Conservation (phyloP, 2,329 filamentous ascomycete species). For the Cercospora berteroae region DNA sequence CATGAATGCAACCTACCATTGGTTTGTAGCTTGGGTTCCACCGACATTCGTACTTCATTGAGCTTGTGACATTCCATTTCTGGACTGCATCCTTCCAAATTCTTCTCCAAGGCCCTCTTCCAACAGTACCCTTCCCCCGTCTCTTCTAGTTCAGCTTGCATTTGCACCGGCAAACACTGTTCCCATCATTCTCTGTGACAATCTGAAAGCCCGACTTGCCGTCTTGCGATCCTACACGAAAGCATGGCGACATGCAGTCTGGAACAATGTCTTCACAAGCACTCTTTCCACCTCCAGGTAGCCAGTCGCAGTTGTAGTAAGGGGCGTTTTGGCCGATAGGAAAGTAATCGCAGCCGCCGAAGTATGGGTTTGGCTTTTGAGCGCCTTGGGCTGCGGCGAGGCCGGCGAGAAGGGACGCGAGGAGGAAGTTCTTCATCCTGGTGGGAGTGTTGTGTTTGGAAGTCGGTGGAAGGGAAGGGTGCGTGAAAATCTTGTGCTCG, state of each 20-base stretch:
- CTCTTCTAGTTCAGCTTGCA: neutral
- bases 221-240: neutral
- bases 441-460: neutral
- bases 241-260: neutral
- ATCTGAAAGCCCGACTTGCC: neutral
- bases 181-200: neutral
- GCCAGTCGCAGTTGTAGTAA: neutral
- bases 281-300: neutral
- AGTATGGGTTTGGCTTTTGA: neutral
- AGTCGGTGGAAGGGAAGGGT: neutral
- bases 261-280: neutral
- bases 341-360: neutral
- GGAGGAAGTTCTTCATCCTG: neutral
- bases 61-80: too few relatives aligned
- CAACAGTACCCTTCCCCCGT: too few relatives aligned
- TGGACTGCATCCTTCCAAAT: too few relatives aligned
- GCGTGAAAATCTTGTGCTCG: neutral
- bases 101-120: too few relatives aligned
- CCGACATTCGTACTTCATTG: too few relatives aligned
- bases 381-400: neutral
- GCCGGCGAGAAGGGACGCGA: neutral
- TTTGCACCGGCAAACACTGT: neutral
- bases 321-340: neutral
- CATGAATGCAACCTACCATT: too few relatives aligned
- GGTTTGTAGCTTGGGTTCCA: too few relatives aligned